Evolutionary conservation across 345 rosid species (phyloP), one percentile per base, ranked within the genome.

Genomic region (Gossypium longicalyx): DNA sequence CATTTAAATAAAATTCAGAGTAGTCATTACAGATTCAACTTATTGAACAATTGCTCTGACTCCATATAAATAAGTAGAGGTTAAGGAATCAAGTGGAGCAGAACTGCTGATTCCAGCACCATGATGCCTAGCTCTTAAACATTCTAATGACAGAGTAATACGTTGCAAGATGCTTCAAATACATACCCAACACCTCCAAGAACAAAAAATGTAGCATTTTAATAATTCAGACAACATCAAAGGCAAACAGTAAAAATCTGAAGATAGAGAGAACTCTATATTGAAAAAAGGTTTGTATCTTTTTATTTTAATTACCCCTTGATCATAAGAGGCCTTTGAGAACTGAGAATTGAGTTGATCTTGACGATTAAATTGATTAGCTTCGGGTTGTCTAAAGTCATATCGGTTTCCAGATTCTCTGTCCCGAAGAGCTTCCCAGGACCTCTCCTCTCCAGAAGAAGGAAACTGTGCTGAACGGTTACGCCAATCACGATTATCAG

Each of bases 401-500:
- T 80, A 82, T 44, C 82, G 77, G 22, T 75, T 76, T 61, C 75
- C 81, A 17, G 60, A 57, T 44, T 90, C 93, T 81, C 85, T 86
- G 77, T 74, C 89, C 9, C 83, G 84, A 76, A 77, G 79, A 53
- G 86, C 78, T 62, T 91, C 93, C 86, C 90, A 81, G 15, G 93
- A 85, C 79, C 89, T 77, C 68, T 91, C 96, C 81, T 90, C 97
- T 67, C 93, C 89, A 72, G 90, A 43, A 12, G 87, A 17, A 77
- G 87, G 63, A 72, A 79, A 43, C 62, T 83, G 92, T 62, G 90
- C 87, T 60, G 90, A 73, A 79, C 97, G 97, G 53, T 76, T 85
- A 73, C 90, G 98, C 98, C 97, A 95, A 72, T 95, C 97, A 65
- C 98, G 98, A 77, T 82, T 95, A 78, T 93, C 98, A 38, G 90